Conservation (phyloP, 768 basidiomycete genomes). For the Chlorophyllum brunneum region DNA sequence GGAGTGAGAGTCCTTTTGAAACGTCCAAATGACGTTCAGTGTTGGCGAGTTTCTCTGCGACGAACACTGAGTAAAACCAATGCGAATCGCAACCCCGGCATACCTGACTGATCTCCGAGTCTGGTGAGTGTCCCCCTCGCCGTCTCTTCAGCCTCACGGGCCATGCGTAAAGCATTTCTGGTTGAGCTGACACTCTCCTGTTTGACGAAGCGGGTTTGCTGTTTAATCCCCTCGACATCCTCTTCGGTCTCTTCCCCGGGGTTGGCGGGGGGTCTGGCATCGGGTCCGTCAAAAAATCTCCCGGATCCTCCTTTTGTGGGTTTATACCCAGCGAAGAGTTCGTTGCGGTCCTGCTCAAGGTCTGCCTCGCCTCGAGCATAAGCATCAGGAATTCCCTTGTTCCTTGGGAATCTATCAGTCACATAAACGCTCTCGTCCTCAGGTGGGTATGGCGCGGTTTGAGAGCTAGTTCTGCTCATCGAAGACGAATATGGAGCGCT, state of each 20-base stretch:
- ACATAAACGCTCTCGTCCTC: constrained; percentile 21
- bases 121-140: constrained; percentile 78
- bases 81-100: constrained; percentile 18
- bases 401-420: constrained; percentile 48
- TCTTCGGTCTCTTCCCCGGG: constrained; percentile 78
- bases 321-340: constrained; percentile 74
- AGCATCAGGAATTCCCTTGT: constrained; percentile 53
- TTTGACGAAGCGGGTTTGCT: constrained; percentile 83
- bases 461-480: constrained; percentile 10
- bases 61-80: constrained; percentile 7
- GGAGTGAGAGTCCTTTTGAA: constrained; percentile 78
- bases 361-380: constrained; percentile 62
- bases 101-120: constrained; percentile 93
- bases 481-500: constrained; percentile 20
- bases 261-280: constrained; percentile 37
- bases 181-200: constrained; percentile 89
- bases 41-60: constrained; percentile 79
- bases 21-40: constrained; percentile 95
- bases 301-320: constrained; percentile 55
- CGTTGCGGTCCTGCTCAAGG: constrained; percentile 62
- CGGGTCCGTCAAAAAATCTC: constrained; percentile 67
- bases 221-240: constrained; percentile 93
- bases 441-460: constrained; percentile 16
- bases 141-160: constrained; percentile 95
- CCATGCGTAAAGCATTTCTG: constrained; percentile 88